Conservation (phyloP, 129 eudicot species). For the Pulicaria dysenterica region DNA sequence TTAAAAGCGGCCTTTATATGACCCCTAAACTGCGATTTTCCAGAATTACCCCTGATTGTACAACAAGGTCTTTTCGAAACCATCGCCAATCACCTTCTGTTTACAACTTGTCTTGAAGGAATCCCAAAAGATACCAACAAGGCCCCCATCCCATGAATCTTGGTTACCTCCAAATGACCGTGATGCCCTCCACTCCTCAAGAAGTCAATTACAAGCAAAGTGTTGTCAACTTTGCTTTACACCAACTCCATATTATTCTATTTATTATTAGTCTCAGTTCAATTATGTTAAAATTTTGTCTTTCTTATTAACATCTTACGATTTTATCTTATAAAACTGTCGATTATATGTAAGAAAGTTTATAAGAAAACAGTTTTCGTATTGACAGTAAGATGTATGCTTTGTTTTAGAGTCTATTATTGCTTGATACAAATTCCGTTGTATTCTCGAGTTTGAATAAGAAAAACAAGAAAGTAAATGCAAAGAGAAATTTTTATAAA, state of each 20-base stretch:
- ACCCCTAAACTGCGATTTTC: not conserved
- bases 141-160: constrained; percentile 20
- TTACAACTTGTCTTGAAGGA: constrained; percentile 28
- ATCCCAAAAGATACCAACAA: constrained; percentile 15
- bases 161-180: not conserved
- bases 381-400: too few relatives aligned
- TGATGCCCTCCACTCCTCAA: constrained; percentile 7
- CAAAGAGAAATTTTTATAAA: too few relatives aligned
- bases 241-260: constrained; percentile 11
- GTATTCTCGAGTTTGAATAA: too few relatives aligned
- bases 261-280: not conserved
- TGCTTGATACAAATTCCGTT: too few relatives aligned
- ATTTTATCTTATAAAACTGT: too few relatives aligned
- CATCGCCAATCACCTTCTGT: constrained; percentile 28
- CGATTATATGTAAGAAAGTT: too few relatives aligned
- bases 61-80: constrained; percentile 20
- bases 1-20: constrained; percentile 20
- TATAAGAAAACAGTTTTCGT: too few relatives aligned
- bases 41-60: constrained; percentile 19
- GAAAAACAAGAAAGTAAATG: too few relatives aligned
- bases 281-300: too few relatives aligned
- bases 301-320: too few relatives aligned
- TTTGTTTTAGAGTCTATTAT: too few relatives aligned
- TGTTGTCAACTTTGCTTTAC: constrained; percentile 27
- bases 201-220: constrained; percentile 17